Conservation (phyloP, 2,329 filamentous ascomycete species). For the Huntiella bhutanensis region DNA sequence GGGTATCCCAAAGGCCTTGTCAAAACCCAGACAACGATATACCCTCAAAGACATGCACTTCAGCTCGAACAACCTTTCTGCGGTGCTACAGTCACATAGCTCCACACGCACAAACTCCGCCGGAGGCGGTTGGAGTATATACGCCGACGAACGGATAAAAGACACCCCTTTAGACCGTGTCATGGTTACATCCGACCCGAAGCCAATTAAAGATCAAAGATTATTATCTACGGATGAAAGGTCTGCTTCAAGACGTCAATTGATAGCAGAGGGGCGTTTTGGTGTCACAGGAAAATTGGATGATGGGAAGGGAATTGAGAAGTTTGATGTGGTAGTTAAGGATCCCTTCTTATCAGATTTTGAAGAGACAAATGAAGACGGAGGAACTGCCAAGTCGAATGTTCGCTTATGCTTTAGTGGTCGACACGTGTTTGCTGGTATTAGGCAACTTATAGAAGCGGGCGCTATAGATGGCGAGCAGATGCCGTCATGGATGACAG, state of each 20-base stretch:
- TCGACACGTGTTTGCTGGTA: slow-evolving; percentile 60
- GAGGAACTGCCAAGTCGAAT: slow-evolving; percentile 22
- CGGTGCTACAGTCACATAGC: slow-evolving; percentile 50
- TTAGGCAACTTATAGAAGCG: slow-evolving; percentile 58
- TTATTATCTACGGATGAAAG: too few species aligned
- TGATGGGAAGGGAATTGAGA: slow-evolving; percentile 43
- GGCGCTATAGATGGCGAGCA: slow-evolving; percentile 56
- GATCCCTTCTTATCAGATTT: background rate
- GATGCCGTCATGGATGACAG: slow-evolving; percentile 85
- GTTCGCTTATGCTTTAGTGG: slow-evolving; percentile 54
- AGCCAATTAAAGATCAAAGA: too few species aligned
- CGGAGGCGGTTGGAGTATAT: slow-evolving; percentile 62
- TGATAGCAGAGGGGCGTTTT: slow-evolving; percentile 50
- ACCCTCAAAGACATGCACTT: slow-evolving; percentile 49
- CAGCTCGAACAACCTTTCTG: slow-evolving; percentile 50
- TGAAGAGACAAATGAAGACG: slow-evolving; percentile 5
- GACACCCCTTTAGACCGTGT: slow-evolving; percentile 36
- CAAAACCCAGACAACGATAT: slow-evolving; percentile 53
- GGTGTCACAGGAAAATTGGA: slow-evolving; percentile 36
- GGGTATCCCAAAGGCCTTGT: slow-evolving; percentile 67
- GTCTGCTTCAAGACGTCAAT: slow-evolving; percentile 36
- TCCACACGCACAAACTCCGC: slow-evolving; percentile 51
- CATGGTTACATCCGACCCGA: too few species aligned
- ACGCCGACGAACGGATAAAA: slow-evolving; percentile 41
- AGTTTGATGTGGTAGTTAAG: slow-evolving; percentile 34